Evolutionary conservation across 352 stramenopile species (phyloP).

Genomic region (Pythium sukuiense): DNA sequence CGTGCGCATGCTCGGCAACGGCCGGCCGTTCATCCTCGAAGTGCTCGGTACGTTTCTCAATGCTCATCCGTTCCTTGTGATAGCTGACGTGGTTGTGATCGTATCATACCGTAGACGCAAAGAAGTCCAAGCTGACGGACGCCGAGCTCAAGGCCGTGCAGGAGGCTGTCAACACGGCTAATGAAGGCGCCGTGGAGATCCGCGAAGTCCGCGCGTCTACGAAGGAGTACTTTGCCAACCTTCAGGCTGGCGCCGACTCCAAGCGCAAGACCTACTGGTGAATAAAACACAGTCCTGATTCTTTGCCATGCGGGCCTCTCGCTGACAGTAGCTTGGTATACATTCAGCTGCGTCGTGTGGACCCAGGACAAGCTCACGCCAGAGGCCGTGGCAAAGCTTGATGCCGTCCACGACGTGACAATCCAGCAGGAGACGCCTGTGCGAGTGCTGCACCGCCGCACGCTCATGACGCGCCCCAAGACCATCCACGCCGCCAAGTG

Average conservation of each 20-base stretch:
- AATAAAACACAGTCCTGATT: conserved; percentile 1
- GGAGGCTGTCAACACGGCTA: conserved; percentile 64
- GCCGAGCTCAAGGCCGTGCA: conserved; percentile 56
- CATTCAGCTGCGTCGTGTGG: conserved; percentile 76
- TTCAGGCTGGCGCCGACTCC: conserved; percentile 79
- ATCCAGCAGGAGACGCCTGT: conserved; percentile 97
- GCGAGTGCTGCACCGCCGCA: conserved; percentile 96
- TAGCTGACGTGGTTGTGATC: background rate
- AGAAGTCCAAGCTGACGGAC: conserved; percentile 61
- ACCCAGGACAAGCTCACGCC: conserved; percentile 55
- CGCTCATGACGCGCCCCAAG: conserved; percentile 91
- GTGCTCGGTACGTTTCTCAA: conserved; percentile 41
- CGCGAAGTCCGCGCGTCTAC: conserved; percentile 75
- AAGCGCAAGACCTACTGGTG: conserved; percentile 91
- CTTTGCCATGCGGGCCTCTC: background rate
- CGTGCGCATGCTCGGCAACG: conserved; percentile 96
- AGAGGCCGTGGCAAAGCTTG: conserved; percentile 67
- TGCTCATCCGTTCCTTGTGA: background rate
- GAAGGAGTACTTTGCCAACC: conserved; percentile 77
- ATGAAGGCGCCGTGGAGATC: conserved; percentile 76
- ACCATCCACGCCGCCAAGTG: conserved; percentile 87
- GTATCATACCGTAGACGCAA: conserved; percentile 47
- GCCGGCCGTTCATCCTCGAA: conserved; percentile 91
- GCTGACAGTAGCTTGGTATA: background rate
- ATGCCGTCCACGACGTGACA: conserved; percentile 78